Evolutionary conservation across 305 asterid species (phyloP), one percentile per base, ranked within the genome.

Genomic region (Fraxinus platypoda): DNA sequence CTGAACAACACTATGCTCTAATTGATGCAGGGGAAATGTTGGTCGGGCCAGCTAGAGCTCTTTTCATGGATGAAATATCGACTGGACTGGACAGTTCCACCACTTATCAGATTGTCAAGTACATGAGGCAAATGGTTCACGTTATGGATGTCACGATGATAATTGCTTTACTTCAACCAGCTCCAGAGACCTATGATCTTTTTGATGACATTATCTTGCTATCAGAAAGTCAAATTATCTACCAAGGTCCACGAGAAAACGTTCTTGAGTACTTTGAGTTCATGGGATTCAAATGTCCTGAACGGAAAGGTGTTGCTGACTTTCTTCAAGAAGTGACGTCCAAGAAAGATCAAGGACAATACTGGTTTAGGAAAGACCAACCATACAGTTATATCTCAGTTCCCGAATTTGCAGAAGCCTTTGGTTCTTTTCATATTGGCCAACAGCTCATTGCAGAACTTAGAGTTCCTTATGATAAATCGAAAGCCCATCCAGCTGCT

Each of bases 21-120:
- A 26, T 28, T 66, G 74, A 28, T 79, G 74, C 82, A 89, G 94
- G 94, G 12, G 94, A 91, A 76, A 91, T 91, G 94, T 75, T 91
- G 83, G 90, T 88, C 0, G 94, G 94, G 8, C 86, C 92, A 12
- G 91, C 91, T 71, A 86, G 80, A 85, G 94, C 79, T 78, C 80
- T 89, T 72, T 80, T 89, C 82, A 91, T 91, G 91, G 94, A 91
- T 26, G 94, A 89, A 83, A 89, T 89, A 78, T 91, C 94, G 25
- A 91, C 90, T 15, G 94, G 94, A 31, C 80, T 91, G 70, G 94
- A 91, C 86, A 91, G 94, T 76, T 91, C 94, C 64, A 91, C 94
- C 62, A 91, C 92, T 2, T 91, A 83, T 70, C 92, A 89, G 74
- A 91, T 91, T 64, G 83, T 91, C 41, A 91, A 84, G 33, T 83